Base-by-base conservation (phyloP, 1,284 basidiomycete species). In the Rhodotorula sp. region DNA sequence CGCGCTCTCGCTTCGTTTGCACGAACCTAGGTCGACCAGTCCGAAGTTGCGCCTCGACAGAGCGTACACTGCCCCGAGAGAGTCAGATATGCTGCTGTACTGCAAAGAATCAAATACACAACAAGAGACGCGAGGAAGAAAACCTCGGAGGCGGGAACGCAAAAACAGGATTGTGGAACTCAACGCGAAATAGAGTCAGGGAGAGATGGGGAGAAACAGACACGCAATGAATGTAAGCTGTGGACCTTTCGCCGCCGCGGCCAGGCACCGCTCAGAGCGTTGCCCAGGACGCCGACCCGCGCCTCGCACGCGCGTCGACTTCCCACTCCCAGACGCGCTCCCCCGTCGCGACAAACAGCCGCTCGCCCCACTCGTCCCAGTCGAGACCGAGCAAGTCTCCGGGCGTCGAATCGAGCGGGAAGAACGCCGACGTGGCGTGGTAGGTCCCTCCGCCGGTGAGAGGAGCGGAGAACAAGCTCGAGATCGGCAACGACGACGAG, bases 311-410 rank as follows among this genome's bases (percentile, higher is more conserved):
- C 29, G 20, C 49, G 31, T 76, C 73, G 2, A 76, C 75, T 5
- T 68, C 65, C 73, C 73, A 76, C 48, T 74, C 75, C 70, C 70
- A 76, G 15, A 74, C 67, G 4, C 68, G 49, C 60, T 61, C 57
- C 20, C 47, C 69, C 0, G 70, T 74, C 16, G 70, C 73, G 26
- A 76, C 75, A 20, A 74, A 43, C 14, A 76, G 7, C 15, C 72
- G 56, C 54, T 66, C 67, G 10, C 70, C 75, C n/a, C 46, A 58
- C 60, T 72, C 72, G 64, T 70, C 70, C 70, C 73, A 76, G 56
- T 69, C 70, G 18, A 76, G 31, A 1, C 75, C 75, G 29, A 76
- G 59, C 51, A 76, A 15, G 57, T 76, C 75, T 1, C 43, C 58
- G 7, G 68, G 70, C 10, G 68, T 64, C 18, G 64, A 46, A 39